Evolutionary conservation across 78 protist genomes (phyloP).

Genomic region (Dictyostelium firmibasis): DNA sequence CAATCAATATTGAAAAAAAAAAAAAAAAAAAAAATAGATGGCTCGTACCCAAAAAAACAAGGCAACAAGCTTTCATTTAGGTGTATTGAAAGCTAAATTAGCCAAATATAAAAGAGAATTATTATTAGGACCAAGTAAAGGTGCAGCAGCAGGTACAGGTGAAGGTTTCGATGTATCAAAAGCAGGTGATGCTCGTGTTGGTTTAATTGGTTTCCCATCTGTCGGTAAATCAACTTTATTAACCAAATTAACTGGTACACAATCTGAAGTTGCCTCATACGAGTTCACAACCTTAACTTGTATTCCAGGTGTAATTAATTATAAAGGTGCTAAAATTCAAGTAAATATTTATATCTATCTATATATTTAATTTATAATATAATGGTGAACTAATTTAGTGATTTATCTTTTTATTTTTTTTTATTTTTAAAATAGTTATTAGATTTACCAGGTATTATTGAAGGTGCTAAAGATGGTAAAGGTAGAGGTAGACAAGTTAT

Average conservation of each 20-base stretch:
- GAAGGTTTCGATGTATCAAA: slow-evolving; percentile 97
- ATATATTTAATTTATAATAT: not conserved
- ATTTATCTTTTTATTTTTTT: not conserved
- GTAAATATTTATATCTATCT: too few species aligned
- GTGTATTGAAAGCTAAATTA: slow-evolving; percentile 94
- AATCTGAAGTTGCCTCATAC: slow-evolving; percentile 95
- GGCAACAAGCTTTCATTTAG: slow-evolving; percentile 94
- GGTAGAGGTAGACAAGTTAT: slow-evolving; percentile 99
- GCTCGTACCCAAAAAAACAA: slow-evolving; percentile 99
- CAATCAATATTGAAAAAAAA: too few species aligned
- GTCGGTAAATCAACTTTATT: slow-evolving; percentile 99
- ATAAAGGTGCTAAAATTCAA: slow-evolving; percentile 98
- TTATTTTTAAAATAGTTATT: slow-evolving; percentile 36
- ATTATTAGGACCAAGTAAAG: slow-evolving; percentile 73
- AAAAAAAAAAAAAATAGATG: slow-evolving; percentile 87
- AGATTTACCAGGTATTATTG: slow-evolving; percentile 98
- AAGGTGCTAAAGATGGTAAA: slow-evolving; percentile 99
- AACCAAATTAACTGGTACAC: slow-evolving; percentile 91
- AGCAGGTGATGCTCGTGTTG: slow-evolving; percentile 94
- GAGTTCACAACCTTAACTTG: slow-evolving; percentile 99
- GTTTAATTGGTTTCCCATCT: slow-evolving; percentile 98
- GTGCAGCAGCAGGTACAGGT: slow-evolving; percentile 74
- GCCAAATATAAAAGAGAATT: slow-evolving; percentile 90
- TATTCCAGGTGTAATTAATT: slow-evolving; percentile 96
- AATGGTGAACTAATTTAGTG: not conserved